Evolutionary conservation across 345 rosid genomes (phyloP), one percentile per base, ranked within the genome.

Genomic region (Dipteronia dyeriana): DNA sequence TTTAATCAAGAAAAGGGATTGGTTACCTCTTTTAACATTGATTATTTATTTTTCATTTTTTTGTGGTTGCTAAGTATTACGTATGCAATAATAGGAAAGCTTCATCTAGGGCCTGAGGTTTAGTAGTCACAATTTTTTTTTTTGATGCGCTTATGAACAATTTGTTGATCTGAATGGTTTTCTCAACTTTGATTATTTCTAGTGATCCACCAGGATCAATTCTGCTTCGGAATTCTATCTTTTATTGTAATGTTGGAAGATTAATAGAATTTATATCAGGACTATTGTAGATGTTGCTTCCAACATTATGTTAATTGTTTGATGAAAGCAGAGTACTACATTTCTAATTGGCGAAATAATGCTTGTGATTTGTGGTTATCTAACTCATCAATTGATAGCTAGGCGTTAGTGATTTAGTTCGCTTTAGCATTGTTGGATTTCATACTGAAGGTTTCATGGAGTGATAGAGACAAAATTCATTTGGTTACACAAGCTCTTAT

Each of bases 301-400:
- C 38, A 4, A 34, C 38, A 4, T 34, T 34, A 34, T 34, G 38
- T 34, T 34, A 5, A 34, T 34, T 34, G 38, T 34, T 34, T 4
- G 38, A 4, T 34, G 38, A 34, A 34, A 34, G 38, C 38, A 34
- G 38, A 4, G 38, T 34, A 34, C 38, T 34, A 34, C 5, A 34
- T 34, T 34, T 34, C 38, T 34, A 34, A 4, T 5, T 4, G 38
- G 38, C 6, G 38, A 34, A 34, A 9, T 41, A 19, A 56, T 56
- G 61, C 61, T 56, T 56, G 61, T 17, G 61, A 56, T 56, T 56
- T 56, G n/a, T 56, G 61, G 54, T 14, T 49, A 49, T 56, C 61
- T 5, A n/a, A 56, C 61, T 56, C 61, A 56, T 19, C 54, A 68
- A 41, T 4, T 68, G 16, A 29, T 68, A 43, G 34, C 53, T 68